Conservation (phyloP, 2,329 filamentous ascomycete species). For the Aspergillus hiratsukae region DNA sequence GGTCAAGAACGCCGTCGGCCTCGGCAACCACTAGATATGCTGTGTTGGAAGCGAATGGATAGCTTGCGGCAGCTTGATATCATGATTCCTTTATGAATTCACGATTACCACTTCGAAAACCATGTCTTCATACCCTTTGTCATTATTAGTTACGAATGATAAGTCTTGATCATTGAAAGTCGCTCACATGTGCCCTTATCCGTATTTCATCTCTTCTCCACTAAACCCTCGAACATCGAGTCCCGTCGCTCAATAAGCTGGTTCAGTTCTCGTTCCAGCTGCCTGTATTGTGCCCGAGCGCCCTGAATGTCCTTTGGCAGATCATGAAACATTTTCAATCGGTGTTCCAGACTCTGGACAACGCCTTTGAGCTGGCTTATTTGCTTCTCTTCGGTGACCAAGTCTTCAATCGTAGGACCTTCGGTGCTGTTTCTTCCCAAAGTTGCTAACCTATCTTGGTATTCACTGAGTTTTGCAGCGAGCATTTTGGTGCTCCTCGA, state of each 20-base stretch:
- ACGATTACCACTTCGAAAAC: conserved; percentile 25
- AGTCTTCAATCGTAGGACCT: conserved; percentile 43
- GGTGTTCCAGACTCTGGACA: conserved; percentile 61
- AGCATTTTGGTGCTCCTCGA: conserved; percentile 66
- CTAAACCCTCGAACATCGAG: conserved; percentile 67
- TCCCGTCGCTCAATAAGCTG: conserved; percentile 62
- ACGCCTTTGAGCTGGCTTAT: conserved; percentile 57
- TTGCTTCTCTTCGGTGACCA: conserved; percentile 55
- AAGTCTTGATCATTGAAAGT: conserved; percentile 1
- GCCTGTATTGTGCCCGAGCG: conserved; percentile 67
- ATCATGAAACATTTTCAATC: conserved; percentile 64
- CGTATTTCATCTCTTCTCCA: conserved; percentile 40
- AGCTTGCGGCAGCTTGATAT: conserved; percentile 7
- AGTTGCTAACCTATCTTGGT: conserved; percentile 51
- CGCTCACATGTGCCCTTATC: background rate
- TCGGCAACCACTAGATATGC: conserved; percentile 28
- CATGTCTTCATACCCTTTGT: conserved; percentile 2
- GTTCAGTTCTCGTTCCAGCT: conserved; percentile 60
- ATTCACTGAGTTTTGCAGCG: conserved; percentile 62
- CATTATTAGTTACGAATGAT: conserved; percentile 7
- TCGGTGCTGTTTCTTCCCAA: conserved; percentile 29
- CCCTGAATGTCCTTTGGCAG: conserved; percentile 66
- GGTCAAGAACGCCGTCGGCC: conserved; percentile 41
- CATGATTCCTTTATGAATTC: conserved; percentile 17
- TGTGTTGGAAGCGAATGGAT: background rate